Base-by-base conservation (phyloP, 768 basidiomycete genomes). In the Hericium erinaceus region DNA sequence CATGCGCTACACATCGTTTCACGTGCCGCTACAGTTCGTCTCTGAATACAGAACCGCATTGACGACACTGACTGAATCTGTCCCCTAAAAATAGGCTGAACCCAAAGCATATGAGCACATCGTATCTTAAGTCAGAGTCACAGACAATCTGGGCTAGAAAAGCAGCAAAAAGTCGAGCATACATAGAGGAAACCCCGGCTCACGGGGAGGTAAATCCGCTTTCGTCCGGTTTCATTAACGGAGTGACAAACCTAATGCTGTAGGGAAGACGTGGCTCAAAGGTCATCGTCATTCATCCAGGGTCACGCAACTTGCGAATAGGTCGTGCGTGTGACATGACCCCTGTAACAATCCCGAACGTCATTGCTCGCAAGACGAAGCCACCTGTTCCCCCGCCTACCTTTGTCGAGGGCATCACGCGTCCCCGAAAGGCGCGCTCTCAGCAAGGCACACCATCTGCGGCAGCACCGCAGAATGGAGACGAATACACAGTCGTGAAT, bases 321-420 rank as follows among this genome's bases (percentile, higher is more conserved):
- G 90, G 90, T 46, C 81, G 75, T 63, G 89, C 88, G 2, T 87
- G 83, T 13, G 89, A 91, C 63, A 85, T 90, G 22, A 82, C 79
- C 44, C 89, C 89, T n/a, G 60, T 80, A 8, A 66, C 77, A 10
- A 74, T 92, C 7, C 84, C 85, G 7, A 84, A 80, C 65, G 85
- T 90, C 11, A 82, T 91, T 62, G 89, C 89, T 12, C 80, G 88
- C 39, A 85, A 79, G 69, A 76, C 72, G 60, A 79, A 73, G 39
- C 69, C 72, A 3, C 65, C 79, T 3, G 68, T 80, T 11, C 75
- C 80, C 2, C 61, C 67, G 8, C 73, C 77, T 2, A 64, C 68
- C 12, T 79, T 76, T 56, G 67, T 80, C 24, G 74, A 81, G 57
- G 75, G 75, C 38, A 77, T 90, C 7, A 71, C 77, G 44, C 76